Evolutionary conservation across 2,329 filamentous ascomycete species (phyloP).

Genomic region (Calonectria multiphialidica): DNA sequence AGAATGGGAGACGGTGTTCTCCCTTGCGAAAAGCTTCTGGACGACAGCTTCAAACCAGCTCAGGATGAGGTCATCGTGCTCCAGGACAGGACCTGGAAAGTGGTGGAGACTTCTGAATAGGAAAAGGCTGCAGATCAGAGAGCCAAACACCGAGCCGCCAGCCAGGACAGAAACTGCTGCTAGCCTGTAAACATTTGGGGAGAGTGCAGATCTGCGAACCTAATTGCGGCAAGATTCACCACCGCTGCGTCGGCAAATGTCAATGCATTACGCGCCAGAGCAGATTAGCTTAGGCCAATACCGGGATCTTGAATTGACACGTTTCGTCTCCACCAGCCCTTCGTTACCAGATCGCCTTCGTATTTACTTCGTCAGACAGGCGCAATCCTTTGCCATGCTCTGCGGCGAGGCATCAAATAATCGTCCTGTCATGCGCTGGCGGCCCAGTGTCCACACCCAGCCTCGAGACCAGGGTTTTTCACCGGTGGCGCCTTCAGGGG

Average conservation of each 20-base stretch:
- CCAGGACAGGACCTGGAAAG: slow-evolving; percentile 47
- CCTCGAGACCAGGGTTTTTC: background rate
- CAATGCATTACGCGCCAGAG: background rate
- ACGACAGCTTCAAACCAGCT: slow-evolving; percentile 14
- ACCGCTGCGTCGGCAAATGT: background rate
- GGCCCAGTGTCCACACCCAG: background rate
- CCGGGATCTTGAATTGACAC: background rate
- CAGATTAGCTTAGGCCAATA: background rate
- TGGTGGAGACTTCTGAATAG: slow-evolving; percentile 44
- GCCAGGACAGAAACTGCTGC: background rate
- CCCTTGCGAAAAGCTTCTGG: slow-evolving; percentile 48
- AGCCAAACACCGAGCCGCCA: background rate
- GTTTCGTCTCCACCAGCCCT: background rate
- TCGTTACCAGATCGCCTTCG: background rate
- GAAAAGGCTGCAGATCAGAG: background rate
- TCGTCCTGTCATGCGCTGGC: background rate
- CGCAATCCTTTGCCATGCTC: no score
- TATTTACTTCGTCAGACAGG: background rate
- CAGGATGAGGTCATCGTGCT: slow-evolving; percentile 37
- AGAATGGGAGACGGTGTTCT: slow-evolving; percentile 49
- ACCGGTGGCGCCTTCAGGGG: background rate
- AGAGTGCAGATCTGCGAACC: background rate
- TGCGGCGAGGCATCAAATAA: background rate
- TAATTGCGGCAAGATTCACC: background rate
- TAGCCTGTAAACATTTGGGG: background rate